Conservation (phyloP, 169 alveolate genomes). For the Plasmodium knowlesi region DNA sequence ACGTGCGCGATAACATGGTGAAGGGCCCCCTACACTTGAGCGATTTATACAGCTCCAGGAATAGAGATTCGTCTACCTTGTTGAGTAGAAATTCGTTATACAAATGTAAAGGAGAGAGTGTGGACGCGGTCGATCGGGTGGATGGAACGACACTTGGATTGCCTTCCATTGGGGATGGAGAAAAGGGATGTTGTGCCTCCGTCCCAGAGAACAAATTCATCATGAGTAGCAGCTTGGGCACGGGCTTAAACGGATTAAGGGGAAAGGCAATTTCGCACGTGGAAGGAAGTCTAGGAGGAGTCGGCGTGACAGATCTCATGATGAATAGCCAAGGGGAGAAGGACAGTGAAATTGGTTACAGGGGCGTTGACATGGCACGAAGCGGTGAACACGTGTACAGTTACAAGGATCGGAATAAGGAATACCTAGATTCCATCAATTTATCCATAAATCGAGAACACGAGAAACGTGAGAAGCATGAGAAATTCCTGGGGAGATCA, state of each 20-base stretch:
- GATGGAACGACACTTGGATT: too few species aligned
- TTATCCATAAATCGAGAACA: not conserved
- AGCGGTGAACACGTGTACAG: not conserved
- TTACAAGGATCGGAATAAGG: constrained; percentile 41
- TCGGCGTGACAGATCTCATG: not conserved
- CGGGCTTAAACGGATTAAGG: not conserved
- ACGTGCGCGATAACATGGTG: not conserved
- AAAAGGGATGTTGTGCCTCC: not conserved
- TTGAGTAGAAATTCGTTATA: constrained; percentile 15
- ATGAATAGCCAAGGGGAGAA: not conserved
- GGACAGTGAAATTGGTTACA: not conserved
- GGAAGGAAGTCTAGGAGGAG: not conserved
- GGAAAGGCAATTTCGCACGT: not conserved
- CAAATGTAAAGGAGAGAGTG: not conserved
- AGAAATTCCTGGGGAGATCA: constrained; percentile 1
- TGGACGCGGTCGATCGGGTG: not conserved
- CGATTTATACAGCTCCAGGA: not conserved
- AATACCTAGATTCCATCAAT: constrained; percentile 22
- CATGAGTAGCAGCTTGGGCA: not conserved
- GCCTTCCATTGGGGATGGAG: not conserved
- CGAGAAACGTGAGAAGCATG: not conserved
- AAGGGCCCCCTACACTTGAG: not conserved
- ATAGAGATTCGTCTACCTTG: not conserved
- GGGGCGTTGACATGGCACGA: not conserved
- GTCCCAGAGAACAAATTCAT: not conserved